A percentile compares a stretch with the other conserved stretches of the same genome.
These are phyloP conservation scores for Tricholoma sp. DNA, from an alignment of 768 basidiomycete species.

Conservation along the genomic window DNA sequence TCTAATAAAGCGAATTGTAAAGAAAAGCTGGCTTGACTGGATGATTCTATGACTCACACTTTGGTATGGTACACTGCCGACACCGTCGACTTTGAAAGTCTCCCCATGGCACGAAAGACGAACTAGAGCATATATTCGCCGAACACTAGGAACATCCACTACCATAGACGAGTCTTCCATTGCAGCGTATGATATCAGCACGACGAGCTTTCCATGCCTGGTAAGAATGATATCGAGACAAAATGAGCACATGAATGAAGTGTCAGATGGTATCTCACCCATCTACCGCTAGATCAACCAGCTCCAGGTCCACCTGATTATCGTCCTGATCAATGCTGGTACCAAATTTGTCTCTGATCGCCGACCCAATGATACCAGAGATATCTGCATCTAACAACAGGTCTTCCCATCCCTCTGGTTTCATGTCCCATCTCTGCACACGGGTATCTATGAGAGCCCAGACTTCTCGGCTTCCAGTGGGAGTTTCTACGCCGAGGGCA, in stretches of 20 bases:
- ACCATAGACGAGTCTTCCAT: slow-evolving; percentile 35
- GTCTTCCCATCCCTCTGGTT: slow-evolving; percentile 68
- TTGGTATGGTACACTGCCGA: slow-evolving; percentile 69
- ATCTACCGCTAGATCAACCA: slow-evolving; percentile 64
- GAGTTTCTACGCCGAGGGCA: slow-evolving; percentile 39
- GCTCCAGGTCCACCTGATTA: slow-evolving; percentile 60
- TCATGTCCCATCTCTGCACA: slow-evolving; percentile 69
- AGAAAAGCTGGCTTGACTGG: background rate
- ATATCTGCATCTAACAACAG: slow-evolving; percentile 53
- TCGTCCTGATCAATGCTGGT: slow-evolving; percentile 32
- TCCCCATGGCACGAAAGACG: slow-evolving; percentile 40
- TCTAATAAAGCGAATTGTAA: slow-evolving; percentile 33
- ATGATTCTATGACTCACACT: slow-evolving; percentile 43
- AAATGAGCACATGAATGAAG: background rate
- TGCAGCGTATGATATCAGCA: slow-evolving; percentile 67
- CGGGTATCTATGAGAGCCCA: slow-evolving; percentile 68
- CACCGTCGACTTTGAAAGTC: slow-evolving; percentile 39
- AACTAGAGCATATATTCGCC: slow-evolving; percentile 62
- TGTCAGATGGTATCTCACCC: slow-evolving; percentile 31
- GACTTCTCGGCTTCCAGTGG: slow-evolving; percentile 45
- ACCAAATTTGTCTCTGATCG: slow-evolving; percentile 40
- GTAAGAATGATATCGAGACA: slow-evolving; percentile 5
- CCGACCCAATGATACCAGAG: slow-evolving; percentile 39
- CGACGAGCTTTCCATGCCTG: slow-evolving; percentile 48
- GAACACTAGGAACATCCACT: slow-evolving; percentile 39